These are phyloP conservation scores for Populus hybrid DNA, from an alignment of 441 rosid genomes.

Conservation along the genomic window DNA sequence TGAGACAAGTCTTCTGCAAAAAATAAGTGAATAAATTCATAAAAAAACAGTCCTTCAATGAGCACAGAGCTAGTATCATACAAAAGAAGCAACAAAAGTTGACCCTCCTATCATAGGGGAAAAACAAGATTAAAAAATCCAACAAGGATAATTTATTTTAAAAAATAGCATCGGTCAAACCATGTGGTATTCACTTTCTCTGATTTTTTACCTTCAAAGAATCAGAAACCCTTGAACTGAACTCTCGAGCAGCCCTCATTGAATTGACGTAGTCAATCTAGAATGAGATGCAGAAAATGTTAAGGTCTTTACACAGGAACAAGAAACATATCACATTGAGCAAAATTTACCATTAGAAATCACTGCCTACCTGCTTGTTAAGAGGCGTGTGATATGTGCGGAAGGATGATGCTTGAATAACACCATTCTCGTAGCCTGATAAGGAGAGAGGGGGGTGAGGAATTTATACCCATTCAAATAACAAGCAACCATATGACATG, in stretches of 20 bases:
- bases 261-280: slow-evolving; percentile 89
- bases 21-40: no score
- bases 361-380: slow-evolving; percentile 71
- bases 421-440: slow-evolving; percentile 73
- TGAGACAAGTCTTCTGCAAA: not conserved
- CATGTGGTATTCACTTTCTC: not conserved
- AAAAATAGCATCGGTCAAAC: slow-evolving; percentile 6
- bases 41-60: not conserved
- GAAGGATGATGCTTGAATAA: slow-evolving; percentile 90
- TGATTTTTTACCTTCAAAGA: slow-evolving; percentile 67
- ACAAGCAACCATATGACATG: not conserved
- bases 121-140: slow-evolving; percentile 5
- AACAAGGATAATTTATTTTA: slow-evolving; percentile 8
- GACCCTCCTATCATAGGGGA: not conserved
- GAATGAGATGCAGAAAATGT: slow-evolving; percentile 14
- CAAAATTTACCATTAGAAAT: slow-evolving; percentile 13
- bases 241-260: slow-evolving; percentile 87
- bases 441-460: slow-evolving; percentile 8
- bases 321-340: slow-evolving; percentile 9
- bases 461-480: slow-evolving; percentile 1
- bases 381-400: slow-evolving; percentile 99
- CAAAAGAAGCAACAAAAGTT: not conserved
- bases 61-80: not conserved
- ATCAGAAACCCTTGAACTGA: slow-evolving; percentile 70
- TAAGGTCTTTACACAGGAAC: not conserved